Conservation (phyloP, 2,329 filamentous ascomycete genomes). For the Fusarium chuoi region DNA sequence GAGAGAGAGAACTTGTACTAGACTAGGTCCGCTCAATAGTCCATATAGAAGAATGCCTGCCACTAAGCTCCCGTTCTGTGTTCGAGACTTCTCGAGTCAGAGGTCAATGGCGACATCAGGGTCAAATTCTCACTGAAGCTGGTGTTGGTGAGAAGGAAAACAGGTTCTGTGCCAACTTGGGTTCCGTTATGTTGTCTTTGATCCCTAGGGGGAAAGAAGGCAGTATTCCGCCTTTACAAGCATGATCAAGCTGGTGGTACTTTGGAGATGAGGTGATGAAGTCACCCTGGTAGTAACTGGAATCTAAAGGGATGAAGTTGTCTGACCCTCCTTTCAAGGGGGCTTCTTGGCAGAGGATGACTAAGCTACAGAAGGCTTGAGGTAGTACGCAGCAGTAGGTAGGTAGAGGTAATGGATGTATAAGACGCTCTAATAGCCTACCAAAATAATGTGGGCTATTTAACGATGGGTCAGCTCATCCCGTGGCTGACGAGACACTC, state of each 20-base stretch:
- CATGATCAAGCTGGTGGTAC: background rate
- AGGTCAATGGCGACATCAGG: background rate
- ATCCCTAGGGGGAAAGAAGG: background rate
- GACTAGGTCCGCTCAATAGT: background rate
- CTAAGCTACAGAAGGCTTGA: slow-evolving; percentile 22
- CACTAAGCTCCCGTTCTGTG: background rate
- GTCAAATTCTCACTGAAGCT: background rate
- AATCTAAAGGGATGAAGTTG: slow-evolving; percentile 44
- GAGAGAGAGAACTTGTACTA: background rate
- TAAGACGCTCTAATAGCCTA: background rate
- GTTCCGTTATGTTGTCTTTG: background rate
- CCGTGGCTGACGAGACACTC: background rate
- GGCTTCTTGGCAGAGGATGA: slow-evolving; percentile 24
- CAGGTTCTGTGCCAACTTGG: background rate
- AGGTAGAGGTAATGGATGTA: background rate
- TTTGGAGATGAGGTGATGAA: slow-evolving; percentile 19
- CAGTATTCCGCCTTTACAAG: background rate
- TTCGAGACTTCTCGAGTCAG: slow-evolving; percentile 17
- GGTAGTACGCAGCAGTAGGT: background rate
- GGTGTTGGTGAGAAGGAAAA: background rate
- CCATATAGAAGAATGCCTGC: background rate
- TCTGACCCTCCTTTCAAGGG: slow-evolving; percentile 36
- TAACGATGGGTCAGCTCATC: too few relatives aligned
- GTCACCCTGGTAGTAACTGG: slow-evolving; percentile 28
- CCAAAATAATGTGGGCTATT: background rate